A percentile compares a stretch with the other conserved stretches of the same genome.
Conservation (phyloP, 2,329 filamentous ascomycete genomes). For the Xenoacremonium recifei region DNA sequence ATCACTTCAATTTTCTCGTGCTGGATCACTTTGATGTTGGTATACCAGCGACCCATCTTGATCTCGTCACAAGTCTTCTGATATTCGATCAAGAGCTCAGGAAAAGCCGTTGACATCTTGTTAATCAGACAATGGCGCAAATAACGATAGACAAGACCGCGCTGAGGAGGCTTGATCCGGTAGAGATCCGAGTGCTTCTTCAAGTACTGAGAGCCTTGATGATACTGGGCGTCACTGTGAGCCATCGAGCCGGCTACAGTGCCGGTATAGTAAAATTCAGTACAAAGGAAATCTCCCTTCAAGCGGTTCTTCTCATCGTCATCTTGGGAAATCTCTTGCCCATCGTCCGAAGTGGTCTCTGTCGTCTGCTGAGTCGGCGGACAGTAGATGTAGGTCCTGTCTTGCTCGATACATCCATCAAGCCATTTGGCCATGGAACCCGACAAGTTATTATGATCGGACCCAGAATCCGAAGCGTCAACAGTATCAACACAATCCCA, state of each 20-base stretch:
- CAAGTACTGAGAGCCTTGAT: conserved; percentile 15
- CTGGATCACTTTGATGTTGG: conserved; percentile 47
- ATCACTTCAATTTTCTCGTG: conserved; percentile 49
- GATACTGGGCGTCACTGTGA: conserved; percentile 8
- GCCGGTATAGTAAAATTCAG: conserved; percentile 19
- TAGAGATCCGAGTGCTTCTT: conserved; percentile 51
- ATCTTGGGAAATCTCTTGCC: conserved; percentile 5
- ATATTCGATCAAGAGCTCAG: conserved; percentile 49
- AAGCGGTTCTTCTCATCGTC: conserved; percentile 49
- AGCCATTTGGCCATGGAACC: conserved; percentile 17
- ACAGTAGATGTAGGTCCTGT: conserved; percentile 19
- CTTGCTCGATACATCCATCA: conserved; percentile 12
- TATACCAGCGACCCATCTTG: conserved; percentile 57
- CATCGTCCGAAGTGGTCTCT: not conserved
- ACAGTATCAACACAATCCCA: conserved; percentile 15
- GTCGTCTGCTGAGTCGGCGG: conserved; percentile 15
- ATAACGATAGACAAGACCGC: conserved; percentile 65
- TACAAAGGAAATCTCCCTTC: conserved; percentile 43
- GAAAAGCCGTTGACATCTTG: conserved; percentile 45
- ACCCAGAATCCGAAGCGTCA: not conserved
- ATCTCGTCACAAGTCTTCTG: conserved; percentile 47
- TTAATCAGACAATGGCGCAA: conserved; percentile 57
- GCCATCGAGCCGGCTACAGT: conserved; percentile 7
- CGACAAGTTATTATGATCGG: not conserved
- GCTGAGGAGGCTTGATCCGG: conserved; percentile 51